phyloP scores from a whole-genome alignment of 169 alveolate genomes.

The Plasmodium reichenowi region DNA sequence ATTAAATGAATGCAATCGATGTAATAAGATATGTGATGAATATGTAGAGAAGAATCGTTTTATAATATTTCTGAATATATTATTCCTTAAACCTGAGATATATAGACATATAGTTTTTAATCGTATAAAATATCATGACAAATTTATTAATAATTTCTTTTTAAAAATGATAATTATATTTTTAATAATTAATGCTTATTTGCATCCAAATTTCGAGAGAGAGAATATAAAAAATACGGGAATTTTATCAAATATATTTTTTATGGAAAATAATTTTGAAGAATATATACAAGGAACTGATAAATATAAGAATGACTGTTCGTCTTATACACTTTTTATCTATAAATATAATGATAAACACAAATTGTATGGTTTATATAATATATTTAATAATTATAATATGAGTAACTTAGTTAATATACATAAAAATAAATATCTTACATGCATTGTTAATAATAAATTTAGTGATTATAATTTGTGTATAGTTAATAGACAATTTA shows the following conservation, averaged over 20 bases:
- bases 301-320: slow-evolving; percentile 19
- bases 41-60: slow-evolving; percentile 61
- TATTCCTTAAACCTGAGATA: slow-evolving; percentile 65
- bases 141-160: slow-evolving; percentile 48
- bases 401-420: slow-evolving; percentile 49
- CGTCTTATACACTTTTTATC: slow-evolving; percentile 54
- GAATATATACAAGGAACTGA: neutral
- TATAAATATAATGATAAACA: slow-evolving; percentile 61
- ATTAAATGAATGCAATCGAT: slow-evolving; percentile 51
- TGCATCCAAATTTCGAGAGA: slow-evolving; percentile 69
- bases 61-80: slow-evolving; percentile 48
- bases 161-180: slow-evolving; percentile 46
- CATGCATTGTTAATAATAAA: slow-evolving; percentile 51
- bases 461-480: slow-evolving; percentile 33
- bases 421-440: slow-evolving; percentile 41
- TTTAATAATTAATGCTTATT: slow-evolving; percentile 67
- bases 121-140: slow-evolving; percentile 56
- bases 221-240: slow-evolving; percentile 9
- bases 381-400: slow-evolving; percentile 33
- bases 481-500: slow-evolving; percentile 17
- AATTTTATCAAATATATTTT: slow-evolving; percentile 10
- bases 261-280: slow-evolving; percentile 39
- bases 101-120: slow-evolving; percentile 72
- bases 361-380: slow-evolving; percentile 56
- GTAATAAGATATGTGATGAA: slow-evolving; percentile 72